Percentiles rank a stretch among this genome's conserved stretches.
These are phyloP conservation scores for Lippia alba DNA, from an alignment of 305 asterid genomes.

Conservation along the genomic window DNA sequence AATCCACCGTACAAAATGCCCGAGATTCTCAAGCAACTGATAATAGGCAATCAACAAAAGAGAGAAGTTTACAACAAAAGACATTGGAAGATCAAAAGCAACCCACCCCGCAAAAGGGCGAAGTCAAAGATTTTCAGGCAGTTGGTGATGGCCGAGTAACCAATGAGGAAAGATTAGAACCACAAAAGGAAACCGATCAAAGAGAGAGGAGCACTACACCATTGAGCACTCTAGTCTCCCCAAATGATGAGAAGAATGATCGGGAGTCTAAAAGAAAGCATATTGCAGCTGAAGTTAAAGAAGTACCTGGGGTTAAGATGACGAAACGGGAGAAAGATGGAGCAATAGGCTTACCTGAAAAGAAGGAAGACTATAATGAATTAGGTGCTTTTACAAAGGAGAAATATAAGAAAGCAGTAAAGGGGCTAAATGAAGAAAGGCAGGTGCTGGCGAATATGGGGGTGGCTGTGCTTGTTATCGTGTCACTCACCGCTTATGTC, in stretches of 20 bases:
- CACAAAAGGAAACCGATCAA: conserved; percentile 4
- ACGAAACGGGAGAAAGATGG: conserved; percentile 26
- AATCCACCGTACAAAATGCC: conserved; percentile 33
- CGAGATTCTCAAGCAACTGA: conserved; percentile 26
- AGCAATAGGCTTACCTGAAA: conserved; percentile 29
- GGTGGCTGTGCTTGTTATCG: conserved; percentile 67
- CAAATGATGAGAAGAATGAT: conserved; percentile 19
- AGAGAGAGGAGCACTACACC: conserved; percentile 35
- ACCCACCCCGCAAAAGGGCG: conserved; percentile 28
- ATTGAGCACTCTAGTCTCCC: conserved; percentile 22
- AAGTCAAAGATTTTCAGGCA: conserved; percentile 26
- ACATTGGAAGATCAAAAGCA: conserved; percentile 11
- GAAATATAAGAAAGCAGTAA: conserved; percentile 47
- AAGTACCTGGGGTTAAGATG: conserved; percentile 36
- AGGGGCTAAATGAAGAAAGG: conserved; percentile 64
- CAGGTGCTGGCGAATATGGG: conserved; percentile 73
- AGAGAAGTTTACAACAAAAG: conserved; percentile 25
- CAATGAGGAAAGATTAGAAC: conserved; percentile 31
- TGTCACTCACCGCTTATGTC: conserved; percentile 65
- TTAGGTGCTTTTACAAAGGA: conserved; percentile 32
- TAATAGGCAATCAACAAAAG: conserved; percentile 32
- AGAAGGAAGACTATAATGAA: conserved; percentile 34
- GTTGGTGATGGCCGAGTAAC: not conserved
- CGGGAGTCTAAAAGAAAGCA: conserved; percentile 27
- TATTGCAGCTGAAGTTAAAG: conserved; percentile 27